phyloP scores from a whole-genome alignment of 2,329 filamentous ascomycete species.

The Pseudocercospora eumusae region DNA sequence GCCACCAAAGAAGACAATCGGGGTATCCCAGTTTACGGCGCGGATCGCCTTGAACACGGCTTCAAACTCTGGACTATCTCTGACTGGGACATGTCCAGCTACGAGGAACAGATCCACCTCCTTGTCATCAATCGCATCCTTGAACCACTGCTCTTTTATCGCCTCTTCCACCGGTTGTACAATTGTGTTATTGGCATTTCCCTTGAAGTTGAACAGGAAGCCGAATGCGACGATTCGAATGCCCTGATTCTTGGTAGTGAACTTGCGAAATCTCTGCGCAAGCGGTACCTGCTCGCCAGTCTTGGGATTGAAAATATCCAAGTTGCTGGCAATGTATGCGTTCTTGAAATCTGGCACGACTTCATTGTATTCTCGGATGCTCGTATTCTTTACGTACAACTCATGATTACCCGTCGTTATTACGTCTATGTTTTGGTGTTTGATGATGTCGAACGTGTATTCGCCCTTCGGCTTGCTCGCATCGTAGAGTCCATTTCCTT shows the following conservation, averaged over 20 bases:
- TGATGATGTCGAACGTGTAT: constrained; percentile 85
- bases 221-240: constrained; percentile 85
- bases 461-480: constrained; percentile 82
- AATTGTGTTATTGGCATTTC: constrained; percentile 86
- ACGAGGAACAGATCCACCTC: constrained; percentile 87
- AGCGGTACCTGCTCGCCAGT: constrained; percentile 73
- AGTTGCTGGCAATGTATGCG: constrained; percentile 85
- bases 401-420: constrained; percentile 93
- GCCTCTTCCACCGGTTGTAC: constrained; percentile 79
- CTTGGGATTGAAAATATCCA: constrained; percentile 78
- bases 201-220: constrained; percentile 90
- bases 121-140: constrained; percentile 73
- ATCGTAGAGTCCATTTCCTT: constrained; percentile 94
- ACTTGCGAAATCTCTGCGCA: constrained; percentile 80
- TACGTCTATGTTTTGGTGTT: constrained; percentile 78
- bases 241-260: constrained; percentile 86
- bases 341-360: constrained; percentile 82
- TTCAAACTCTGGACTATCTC: constrained; percentile 72
- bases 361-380: constrained; percentile 72
- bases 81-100: constrained; percentile 79
- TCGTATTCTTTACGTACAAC: constrained; percentile 78
- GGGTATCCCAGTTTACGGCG: constrained; percentile 72
- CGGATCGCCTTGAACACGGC: constrained; percentile 78
- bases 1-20: constrained; percentile 89
- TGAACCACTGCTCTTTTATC: constrained; percentile 85